Evolutionary conservation across 148 eudicot genomes (phyloP).

Genomic region (Silene conica): DNA sequence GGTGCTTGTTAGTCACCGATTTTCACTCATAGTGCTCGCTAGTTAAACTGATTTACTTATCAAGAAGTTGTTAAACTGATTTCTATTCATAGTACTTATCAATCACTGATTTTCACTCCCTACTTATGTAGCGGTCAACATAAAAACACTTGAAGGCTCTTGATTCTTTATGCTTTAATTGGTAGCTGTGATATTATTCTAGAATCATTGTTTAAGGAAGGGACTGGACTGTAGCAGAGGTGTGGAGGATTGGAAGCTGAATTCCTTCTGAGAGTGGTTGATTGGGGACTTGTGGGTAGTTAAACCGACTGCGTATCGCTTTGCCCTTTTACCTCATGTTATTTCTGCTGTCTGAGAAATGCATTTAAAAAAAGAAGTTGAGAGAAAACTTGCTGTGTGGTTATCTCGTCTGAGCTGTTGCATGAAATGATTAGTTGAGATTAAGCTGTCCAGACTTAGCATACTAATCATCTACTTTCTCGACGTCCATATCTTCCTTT

Average conservation of each 20-base stretch:
- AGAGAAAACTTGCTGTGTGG: background rate
- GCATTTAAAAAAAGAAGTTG: background rate
- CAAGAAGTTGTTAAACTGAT: background rate
- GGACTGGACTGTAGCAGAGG: background rate
- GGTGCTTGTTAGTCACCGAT: background rate
- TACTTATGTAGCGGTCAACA: background rate
- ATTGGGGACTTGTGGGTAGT: background rate
- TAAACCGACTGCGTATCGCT: background rate
- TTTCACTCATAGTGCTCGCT: background rate
- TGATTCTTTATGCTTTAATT: background rate
- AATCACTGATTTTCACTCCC: background rate
- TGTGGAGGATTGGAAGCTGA: background rate
- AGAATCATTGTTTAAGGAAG: background rate
- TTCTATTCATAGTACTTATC: background rate
- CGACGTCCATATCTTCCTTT: background rate
- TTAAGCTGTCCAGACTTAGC: background rate
- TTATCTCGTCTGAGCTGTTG: background rate
- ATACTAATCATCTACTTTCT: background rate
- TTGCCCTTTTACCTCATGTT: background rate
- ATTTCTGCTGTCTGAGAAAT: constrained; percentile 2
- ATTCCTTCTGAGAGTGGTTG: background rate
- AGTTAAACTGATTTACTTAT: background rate
- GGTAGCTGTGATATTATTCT: background rate
- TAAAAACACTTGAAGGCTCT: background rate
- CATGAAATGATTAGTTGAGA: background rate